Conservation (phyloP, 2,329 filamentous ascomycete species). For the Botryotinia narcissicola region DNA sequence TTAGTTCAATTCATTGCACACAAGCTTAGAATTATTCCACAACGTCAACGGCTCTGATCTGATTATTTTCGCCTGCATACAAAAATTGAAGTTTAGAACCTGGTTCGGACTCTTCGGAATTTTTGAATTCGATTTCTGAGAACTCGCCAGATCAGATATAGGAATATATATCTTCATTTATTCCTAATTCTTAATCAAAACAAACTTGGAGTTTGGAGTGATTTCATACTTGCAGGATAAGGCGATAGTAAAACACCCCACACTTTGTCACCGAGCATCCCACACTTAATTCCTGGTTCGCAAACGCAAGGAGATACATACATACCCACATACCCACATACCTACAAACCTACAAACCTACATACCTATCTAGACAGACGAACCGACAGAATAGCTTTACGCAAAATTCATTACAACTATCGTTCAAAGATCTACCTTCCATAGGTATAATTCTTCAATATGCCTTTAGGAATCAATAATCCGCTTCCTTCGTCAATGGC, state of each 20-base stretch:
- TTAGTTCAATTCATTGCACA: neutral
- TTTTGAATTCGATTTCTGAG: neutral
- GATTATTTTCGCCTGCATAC: neutral
- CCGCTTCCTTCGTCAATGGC: slow-evolving; percentile 65
- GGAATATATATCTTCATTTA: neutral
- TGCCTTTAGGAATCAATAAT: slow-evolving; percentile 61
- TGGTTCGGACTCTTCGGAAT: neutral
- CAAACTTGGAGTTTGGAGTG: neutral
- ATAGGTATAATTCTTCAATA: slow-evolving; percentile 18
- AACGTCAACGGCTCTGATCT: neutral
- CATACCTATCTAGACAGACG: neutral
- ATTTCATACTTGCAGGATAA: neutral
- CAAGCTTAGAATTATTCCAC: neutral
- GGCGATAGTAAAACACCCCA: slow-evolving; percentile 4
- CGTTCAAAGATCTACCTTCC: neutral
- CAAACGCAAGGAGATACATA: neutral
- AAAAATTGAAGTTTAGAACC: neutral
- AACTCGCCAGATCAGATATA: neutral
- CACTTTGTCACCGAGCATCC: slow-evolving; percentile 6
- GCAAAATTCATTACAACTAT: slow-evolving; percentile 10
- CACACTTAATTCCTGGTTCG: neutral
- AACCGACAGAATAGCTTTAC: neutral
- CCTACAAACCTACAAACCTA: neutral
- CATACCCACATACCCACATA: too few relatives aligned
- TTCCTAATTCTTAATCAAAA: neutral